A percentile compares a stretch with the other conserved stretches of the same genome.
Evolutionary conservation across 768 basidiomycete genomes (phyloP).

Genomic region (Paxillus rubicundulus): DNA sequence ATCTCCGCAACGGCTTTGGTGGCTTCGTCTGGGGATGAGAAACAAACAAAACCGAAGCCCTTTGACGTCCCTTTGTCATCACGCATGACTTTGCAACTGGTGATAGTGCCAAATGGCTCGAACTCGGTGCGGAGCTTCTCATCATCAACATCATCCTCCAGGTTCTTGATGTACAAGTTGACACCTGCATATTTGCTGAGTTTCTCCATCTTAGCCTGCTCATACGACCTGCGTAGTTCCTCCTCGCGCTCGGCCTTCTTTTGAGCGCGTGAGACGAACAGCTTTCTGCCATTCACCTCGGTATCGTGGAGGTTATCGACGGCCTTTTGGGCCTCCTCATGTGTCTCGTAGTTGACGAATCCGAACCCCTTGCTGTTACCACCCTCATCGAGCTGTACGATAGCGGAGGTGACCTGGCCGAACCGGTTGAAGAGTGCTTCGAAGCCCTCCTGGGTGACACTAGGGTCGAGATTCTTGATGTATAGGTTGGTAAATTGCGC

Average conservation of each 20-base stretch:
- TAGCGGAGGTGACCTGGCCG: slow-evolving; percentile 86
- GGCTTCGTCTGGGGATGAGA: slow-evolving; percentile 96
- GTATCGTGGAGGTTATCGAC: slow-evolving; percentile 87
- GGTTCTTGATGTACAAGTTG: slow-evolving; percentile 99
- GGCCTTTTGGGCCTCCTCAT: slow-evolving; percentile 89
- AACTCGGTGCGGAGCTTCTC: slow-evolving; percentile 96
- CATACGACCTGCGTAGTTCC: slow-evolving; percentile 89
- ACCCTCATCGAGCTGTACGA: slow-evolving; percentile 79
- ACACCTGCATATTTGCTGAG: slow-evolving; percentile 98
- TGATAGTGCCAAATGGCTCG: slow-evolving; percentile 95
- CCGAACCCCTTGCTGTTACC: slow-evolving; percentile 97
- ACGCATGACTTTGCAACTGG: slow-evolving; percentile 98
- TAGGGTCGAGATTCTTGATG: slow-evolving; percentile 92
- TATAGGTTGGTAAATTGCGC: slow-evolving; percentile 98
- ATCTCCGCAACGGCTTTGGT: slow-evolving; percentile 99
- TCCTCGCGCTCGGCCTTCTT: slow-evolving; percentile 99
- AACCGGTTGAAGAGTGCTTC: slow-evolving; percentile 71
- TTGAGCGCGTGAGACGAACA: slow-evolving; percentile 95
- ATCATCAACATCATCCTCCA: slow-evolving; percentile 97
- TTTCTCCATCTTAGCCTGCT: slow-evolving; percentile 96
- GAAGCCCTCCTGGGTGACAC: slow-evolving; percentile 85
- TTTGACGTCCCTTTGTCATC: slow-evolving; percentile 93
- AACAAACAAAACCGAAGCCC: slow-evolving; percentile 99
- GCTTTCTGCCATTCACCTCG: slow-evolving; percentile 81
- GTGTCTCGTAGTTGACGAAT: slow-evolving; percentile 93